Percentiles rank a stretch among this genome's conserved stretches.
phyloP scores from a whole-genome alignment of 805 yeast genomes.

The Zygosaccharomyces siamensis region DNA sequence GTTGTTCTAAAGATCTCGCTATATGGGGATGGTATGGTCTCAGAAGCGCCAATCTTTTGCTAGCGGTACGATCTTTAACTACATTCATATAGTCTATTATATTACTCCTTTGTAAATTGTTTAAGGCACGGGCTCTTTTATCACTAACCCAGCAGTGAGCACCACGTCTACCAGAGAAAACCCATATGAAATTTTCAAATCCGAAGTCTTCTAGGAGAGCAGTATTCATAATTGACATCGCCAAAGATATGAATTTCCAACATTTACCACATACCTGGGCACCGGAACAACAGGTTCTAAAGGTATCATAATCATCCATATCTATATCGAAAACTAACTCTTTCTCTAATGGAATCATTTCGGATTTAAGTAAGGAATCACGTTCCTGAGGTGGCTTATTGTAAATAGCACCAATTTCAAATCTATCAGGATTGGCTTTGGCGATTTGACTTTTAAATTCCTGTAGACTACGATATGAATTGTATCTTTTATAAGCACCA shows the following conservation, averaged over 20 bases:
- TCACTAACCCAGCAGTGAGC: conserved; percentile 99
- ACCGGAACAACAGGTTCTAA: conserved; percentile 88
- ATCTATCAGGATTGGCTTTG: conserved; percentile 75
- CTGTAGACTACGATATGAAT: conserved; percentile 59
- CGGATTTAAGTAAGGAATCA: conserved; percentile 66
- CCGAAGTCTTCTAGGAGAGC: conserved; percentile 87
- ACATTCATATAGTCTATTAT: conserved; percentile 82
- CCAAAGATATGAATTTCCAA: conserved; percentile 88
- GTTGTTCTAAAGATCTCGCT: conserved; percentile 63
- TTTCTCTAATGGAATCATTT: conserved; percentile 75
- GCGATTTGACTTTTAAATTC: conserved; percentile 78
- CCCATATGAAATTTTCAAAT: conserved; percentile 83
- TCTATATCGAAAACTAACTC: conserved; percentile 96
- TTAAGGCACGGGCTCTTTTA: conserved; percentile 65
- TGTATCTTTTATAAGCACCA: conserved; percentile 88
- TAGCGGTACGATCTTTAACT: conserved; percentile 46
- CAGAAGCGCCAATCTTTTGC: conserved; percentile 48
- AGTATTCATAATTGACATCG: conserved; percentile 65
- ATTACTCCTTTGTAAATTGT: conserved; percentile 69
- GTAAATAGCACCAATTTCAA: conserved; percentile 92
- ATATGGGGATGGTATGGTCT: conserved; percentile 90
- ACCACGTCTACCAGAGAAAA: conserved; percentile 97
- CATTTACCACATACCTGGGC: conserved; percentile 83
- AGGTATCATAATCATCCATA: conserved; percentile 92
- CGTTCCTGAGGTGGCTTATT: conserved; percentile 83